Base-by-base conservation (phyloP, 257 asterid genomes). In the Primulina huaijiensis region DNA sequence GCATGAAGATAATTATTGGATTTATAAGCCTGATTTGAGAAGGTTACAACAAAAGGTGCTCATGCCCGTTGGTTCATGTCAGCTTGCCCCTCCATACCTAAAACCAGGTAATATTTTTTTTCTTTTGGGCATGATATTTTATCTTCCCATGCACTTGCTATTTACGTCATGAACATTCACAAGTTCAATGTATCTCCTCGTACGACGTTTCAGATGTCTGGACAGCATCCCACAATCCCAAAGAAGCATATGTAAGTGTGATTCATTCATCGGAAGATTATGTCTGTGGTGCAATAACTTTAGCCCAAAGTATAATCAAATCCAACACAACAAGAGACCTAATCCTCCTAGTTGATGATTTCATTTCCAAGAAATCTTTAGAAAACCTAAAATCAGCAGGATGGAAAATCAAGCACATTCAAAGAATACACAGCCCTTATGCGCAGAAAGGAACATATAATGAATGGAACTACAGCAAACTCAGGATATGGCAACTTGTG, bases 51-150 rank as follows among this genome's bases (percentile, higher is more conserved):
- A 82, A 40, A 62, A 83, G 76, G 69, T 87, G 29, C 69, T 68
- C 72, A 80, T 89, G 96, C 98, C 97, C 20, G 75, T 86, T 3
- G 97, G 96, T 21, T 59, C 90, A 21, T 92, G 97, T 72, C 90
- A 83, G 62, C 84, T 85, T 74, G 89, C 83, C 78, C 84, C 81
- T 65, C 86, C 90, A 11, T 58, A 50, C 69, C 19, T 73, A 29
- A 29, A 75, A 70, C 67, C 76, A 67, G 79, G 86, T 81, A 21
- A 73, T 12, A 29, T 61, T 60, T n/a, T 72, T 84, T 31, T 23
- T 23, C 4, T 58, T 19, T 65, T 57, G 53, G 82, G 84, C 78
- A 71, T 29, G 81, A 10, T 56, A 43, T 46, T 56, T 6, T 31
- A 19, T 53, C 8, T 53, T 30, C n/a, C 2, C 25, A 29, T 68